These are phyloP conservation scores for Diplodia scrobiculata DNA, from an alignment of 2,329 filamentous ascomycete genomes.

Conservation along the genomic window DNA sequence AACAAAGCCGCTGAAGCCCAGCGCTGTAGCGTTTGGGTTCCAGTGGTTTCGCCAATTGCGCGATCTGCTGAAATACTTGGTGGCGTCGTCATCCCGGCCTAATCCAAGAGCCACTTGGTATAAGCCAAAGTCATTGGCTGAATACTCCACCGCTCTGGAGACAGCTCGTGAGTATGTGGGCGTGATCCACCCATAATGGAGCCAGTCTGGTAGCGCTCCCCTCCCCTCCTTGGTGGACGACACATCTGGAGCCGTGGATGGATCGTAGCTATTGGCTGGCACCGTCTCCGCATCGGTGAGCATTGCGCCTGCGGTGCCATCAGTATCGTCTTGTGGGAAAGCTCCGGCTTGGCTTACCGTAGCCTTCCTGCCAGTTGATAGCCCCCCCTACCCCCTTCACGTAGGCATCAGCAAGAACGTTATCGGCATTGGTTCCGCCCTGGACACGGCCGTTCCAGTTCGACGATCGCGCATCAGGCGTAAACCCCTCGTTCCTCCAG, in stretches of 20 bases:
- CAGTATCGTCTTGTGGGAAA: background rate
- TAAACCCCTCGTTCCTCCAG: slow-evolving; percentile 65
- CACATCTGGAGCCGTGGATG: slow-evolving; percentile 54
- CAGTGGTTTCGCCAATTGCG: slow-evolving; percentile 73
- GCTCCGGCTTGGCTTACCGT: slow-evolving; percentile 17
- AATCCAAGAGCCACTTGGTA: slow-evolving; percentile 63
- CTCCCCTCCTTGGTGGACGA: slow-evolving; percentile 68
- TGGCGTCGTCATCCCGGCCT: slow-evolving; percentile 42
- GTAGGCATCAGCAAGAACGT: slow-evolving; percentile 71
- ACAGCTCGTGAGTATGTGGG: slow-evolving; percentile 63
- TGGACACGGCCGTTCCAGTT: slow-evolving; percentile 71
- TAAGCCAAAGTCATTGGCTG: slow-evolving; percentile 68
- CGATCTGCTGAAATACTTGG: slow-evolving; percentile 64
- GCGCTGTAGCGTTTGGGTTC: slow-evolving; percentile 60
- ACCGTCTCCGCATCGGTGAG: slow-evolving; percentile 66
- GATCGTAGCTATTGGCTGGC: slow-evolving; percentile 62
- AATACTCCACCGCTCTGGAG: slow-evolving; percentile 67
- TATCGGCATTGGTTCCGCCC: slow-evolving; percentile 71
- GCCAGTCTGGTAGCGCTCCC: slow-evolving; percentile 70
- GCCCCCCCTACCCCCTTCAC: slow-evolving; percentile 66
- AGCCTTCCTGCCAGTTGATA: slow-evolving; percentile 61
- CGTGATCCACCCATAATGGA: slow-evolving; percentile 65
- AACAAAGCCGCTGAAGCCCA: slow-evolving; percentile 67
- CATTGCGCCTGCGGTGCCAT: slow-evolving; percentile 53
- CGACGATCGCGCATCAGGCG: slow-evolving; percentile 67